Base-by-base conservation (phyloP, 2,329 filamentous ascomycete genomes). In the Colletotrichum australisinense region DNA sequence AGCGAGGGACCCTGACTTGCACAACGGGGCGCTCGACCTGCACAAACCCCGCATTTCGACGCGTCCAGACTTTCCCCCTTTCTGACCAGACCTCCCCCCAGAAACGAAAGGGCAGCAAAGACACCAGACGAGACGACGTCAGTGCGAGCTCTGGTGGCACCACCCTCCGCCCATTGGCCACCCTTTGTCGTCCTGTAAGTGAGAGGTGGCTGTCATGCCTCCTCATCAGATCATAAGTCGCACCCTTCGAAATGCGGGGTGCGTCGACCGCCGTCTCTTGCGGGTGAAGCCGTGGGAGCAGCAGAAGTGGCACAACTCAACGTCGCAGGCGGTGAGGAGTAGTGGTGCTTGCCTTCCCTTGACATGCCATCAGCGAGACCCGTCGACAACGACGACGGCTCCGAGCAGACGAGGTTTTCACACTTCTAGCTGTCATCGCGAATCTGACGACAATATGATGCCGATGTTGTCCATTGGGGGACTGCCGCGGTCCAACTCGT, bases 111-210 rank as follows among this genome's bases (percentile, higher is more conserved):
- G n/a, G 32, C 46, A 53, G 38, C 38, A 30, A 22, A 57, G 58
- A 73, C n/a, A 69, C 35, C 60, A 52, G 67, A 73, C 70, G 59
- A 73, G 67, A 73, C 67, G 71, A 70, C 67, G 60, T 62, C 59
- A 60, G 70, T 56, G 24, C 57, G 32, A 69, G 57, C 58, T 42
- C 38, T 30, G 22, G 69, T 63, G 58, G 65, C 52, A 64, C 59
- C 55, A 70, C 70, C 66, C 32, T 60, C 32, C 30, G 53, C 59
- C 53, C n/a, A 58, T 72, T 65, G 55, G 59, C 16, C 24, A 38
- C 52, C 32, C 32, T 56, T 35, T 57, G 56, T 65, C 16, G 53
- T 58, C 4, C 35, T 58, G 16, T 55, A 32, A 63, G 58, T 69
- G 24, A 42, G 42, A 42, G 63, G 53, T 56, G 49, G 46, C 42